Evolutionary conservation across 768 basidiomycete species (phyloP).

Genomic region (Boletus bicolor): DNA sequence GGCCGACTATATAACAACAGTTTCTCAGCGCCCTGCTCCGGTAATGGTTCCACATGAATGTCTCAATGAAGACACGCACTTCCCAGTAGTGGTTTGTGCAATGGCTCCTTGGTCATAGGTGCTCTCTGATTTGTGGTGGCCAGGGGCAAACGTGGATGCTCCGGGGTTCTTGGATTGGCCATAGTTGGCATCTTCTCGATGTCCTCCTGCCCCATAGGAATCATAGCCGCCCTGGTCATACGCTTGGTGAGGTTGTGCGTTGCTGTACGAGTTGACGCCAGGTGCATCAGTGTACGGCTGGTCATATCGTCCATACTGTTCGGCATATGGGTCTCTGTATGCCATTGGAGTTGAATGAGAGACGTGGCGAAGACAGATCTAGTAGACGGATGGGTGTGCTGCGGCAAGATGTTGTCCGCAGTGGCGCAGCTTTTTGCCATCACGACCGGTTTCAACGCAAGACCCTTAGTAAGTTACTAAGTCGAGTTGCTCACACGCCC

Average conservation of each 20-base stretch:
- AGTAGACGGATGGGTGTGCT: constrained; percentile 14
- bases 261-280: constrained; percentile 46
- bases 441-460: no score
- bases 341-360: constrained; percentile 30
- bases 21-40: constrained; percentile 2
- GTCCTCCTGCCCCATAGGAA: constrained; percentile 25
- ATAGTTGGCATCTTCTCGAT: constrained; percentile 38
- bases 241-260: constrained; percentile 44
- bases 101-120: constrained; percentile 44
- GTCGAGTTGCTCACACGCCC: constrained; percentile 12
- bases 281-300: constrained; percentile 35
- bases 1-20: constrained; percentile 13
- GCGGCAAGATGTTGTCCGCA: constrained; percentile 12
- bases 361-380: neutral
- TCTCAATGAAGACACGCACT: constrained; percentile 24
- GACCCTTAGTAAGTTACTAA: no score
- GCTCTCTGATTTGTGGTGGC: constrained; percentile 30
- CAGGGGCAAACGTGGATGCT: constrained; percentile 10
- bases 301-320: constrained; percentile 29
- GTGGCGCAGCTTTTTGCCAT: constrained; percentile 10
- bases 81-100: constrained; percentile 30
- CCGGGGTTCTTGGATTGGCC: constrained; percentile 15
- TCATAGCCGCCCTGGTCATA: constrained; percentile 49
- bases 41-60: neutral
- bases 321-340: constrained; percentile 56